These are phyloP conservation scores for Saitoella complicata DNA, from an alignment of 805 yeast species.

Conservation along the genomic window DNA sequence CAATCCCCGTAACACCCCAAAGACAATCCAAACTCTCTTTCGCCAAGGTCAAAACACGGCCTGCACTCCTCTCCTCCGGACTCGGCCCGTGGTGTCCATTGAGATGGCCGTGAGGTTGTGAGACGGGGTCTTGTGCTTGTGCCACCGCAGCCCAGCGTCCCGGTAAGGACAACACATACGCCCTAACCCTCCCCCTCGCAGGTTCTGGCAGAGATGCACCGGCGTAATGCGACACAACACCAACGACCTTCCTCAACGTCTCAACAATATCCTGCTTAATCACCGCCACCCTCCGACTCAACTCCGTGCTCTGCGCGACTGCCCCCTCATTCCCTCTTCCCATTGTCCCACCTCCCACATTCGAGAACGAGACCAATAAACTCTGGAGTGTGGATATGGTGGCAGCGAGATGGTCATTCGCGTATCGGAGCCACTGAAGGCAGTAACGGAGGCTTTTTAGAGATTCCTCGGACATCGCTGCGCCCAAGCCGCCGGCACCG, in stretches of 20 bases:
- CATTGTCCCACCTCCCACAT: constrained; percentile 13
- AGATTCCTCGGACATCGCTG: constrained; percentile 46
- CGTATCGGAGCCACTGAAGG: constrained; percentile 61
- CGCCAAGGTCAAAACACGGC: constrained; percentile 64
- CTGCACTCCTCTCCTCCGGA: constrained; percentile 29
- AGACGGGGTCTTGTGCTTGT: constrained; percentile 8
- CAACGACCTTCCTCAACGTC: constrained; percentile 77
- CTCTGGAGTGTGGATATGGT: constrained; percentile 50
- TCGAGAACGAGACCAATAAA: constrained; percentile 22
- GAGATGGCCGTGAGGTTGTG: background rate
- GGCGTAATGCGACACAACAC: constrained; percentile 70
- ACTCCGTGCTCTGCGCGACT: background rate
- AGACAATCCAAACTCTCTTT: constrained; percentile 83
- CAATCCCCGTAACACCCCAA: constrained; percentile 61
- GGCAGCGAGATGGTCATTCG: constrained; percentile 57
- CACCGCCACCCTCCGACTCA: constrained; percentile 15
- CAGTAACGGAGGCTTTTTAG: constrained; percentile 63
- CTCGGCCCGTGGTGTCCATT: constrained; percentile 3
- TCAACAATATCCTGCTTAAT: constrained; percentile 70
- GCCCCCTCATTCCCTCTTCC: constrained; percentile 8
- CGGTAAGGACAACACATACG: constrained; percentile 62
- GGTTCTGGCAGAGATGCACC: constrained; percentile 62
- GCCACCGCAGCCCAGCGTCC: constrained; percentile 43
- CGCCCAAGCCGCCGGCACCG: constrained; percentile 21
- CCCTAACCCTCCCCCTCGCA: constrained; percentile 65